Conservation (phyloP, 257 asterid genomes). For the Pogostemon cablin region DNA sequence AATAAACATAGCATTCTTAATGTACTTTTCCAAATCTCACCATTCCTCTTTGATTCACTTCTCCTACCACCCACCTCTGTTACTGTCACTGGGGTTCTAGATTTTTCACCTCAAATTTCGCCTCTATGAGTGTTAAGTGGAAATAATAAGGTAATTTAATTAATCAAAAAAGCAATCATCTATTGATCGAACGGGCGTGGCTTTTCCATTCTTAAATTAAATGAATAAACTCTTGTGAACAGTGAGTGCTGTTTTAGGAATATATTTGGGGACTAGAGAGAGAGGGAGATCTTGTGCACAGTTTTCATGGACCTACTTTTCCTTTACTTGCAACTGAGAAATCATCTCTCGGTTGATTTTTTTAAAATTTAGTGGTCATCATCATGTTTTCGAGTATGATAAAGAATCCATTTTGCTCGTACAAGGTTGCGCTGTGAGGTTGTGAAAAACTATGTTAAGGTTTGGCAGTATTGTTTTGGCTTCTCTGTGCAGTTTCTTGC, state of each 20-base stretch:
- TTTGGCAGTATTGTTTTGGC: constrained; percentile 37
- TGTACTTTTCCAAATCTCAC: background rate
- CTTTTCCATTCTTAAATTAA: background rate
- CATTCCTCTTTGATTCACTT: background rate
- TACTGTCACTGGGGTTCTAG: background rate
- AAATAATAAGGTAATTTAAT: background rate
- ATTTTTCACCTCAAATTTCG: constrained; percentile 43
- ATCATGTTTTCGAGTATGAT: constrained; percentile 24
- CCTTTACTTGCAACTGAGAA: constrained; percentile 49
- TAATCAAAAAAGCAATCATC: background rate
- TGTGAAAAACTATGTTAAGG: constrained; percentile 38
- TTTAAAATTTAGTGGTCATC: constrained; percentile 32
- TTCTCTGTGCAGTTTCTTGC: constrained; percentile 38
- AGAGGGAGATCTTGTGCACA: constrained; percentile 6
- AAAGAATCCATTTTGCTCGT: constrained; percentile 40
- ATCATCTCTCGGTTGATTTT: constrained; percentile 38
- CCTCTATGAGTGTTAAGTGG: constrained; percentile 35
- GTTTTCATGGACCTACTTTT: constrained; percentile 29
- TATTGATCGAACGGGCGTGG: background rate
- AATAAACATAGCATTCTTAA: background rate
- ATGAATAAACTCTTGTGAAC: no score
- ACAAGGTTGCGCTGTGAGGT: constrained; percentile 35
- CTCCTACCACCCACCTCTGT: constrained; percentile 19
- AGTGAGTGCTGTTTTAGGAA: no score
- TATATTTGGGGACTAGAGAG: background rate